Conservation (phyloP, 805 yeast species). For the Metschnikowia koreensis region DNA sequence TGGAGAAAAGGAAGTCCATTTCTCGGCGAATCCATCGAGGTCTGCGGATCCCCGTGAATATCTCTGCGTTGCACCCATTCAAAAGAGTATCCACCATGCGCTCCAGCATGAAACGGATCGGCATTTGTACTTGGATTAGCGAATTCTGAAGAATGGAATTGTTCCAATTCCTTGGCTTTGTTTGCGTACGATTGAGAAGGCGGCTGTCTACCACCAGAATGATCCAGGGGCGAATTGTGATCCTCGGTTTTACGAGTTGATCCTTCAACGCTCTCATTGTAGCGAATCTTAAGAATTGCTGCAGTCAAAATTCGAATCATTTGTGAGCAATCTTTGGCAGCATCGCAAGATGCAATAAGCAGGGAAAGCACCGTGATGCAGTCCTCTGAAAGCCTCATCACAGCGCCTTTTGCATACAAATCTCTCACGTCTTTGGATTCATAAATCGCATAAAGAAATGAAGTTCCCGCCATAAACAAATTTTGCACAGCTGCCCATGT, state of each 20-base stretch:
- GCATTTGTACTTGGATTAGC: not conserved
- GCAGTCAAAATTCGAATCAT: slow-evolving; percentile 70
- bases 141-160: not conserved
- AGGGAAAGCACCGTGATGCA: slow-evolving; percentile 60
- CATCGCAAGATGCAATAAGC: slow-evolving; percentile 69
- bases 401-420: slow-evolving; percentile 43
- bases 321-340: slow-evolving; percentile 69
- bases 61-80: slow-evolving; percentile 3
- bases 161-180: not conserved
- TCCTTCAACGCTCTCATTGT: slow-evolving; percentile 22
- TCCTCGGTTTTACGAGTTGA: not conserved
- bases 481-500: slow-evolving; percentile 95
- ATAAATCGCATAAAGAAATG: slow-evolving; percentile 74
- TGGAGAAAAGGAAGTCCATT: not conserved
- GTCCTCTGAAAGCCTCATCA: slow-evolving; percentile 48
- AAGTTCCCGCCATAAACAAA: slow-evolving; percentile 84
- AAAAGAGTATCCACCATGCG: not conserved
- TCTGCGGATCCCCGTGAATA: not conserved
- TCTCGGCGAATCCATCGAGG: not conserved
- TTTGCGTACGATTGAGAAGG: not conserved
- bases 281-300: slow-evolving; percentile 64
- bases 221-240: not conserved
- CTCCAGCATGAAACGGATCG: not conserved
- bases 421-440: slow-evolving; percentile 57
- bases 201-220: not conserved